These are phyloP conservation scores for Solanum piurae DNA, from an alignment of 257 asterid species.

Conservation along the genomic window DNA sequence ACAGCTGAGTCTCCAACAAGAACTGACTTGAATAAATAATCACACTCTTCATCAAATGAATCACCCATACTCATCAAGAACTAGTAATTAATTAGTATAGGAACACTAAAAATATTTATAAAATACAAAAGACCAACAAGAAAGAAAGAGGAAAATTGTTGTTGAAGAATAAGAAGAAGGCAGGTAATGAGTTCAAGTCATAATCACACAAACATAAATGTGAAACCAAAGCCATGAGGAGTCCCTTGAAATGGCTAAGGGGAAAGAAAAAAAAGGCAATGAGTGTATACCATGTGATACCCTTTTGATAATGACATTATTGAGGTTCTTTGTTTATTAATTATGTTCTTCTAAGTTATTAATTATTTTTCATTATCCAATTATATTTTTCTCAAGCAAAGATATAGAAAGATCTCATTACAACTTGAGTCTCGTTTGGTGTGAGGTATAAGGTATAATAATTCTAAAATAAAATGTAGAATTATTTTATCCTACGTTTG, in stretches of 20 bases:
- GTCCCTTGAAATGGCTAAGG: not conserved
- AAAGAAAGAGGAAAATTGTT: not conserved
- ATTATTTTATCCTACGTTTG: too few relatives aligned
- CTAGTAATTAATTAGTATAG: not conserved
- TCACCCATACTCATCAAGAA: conserved; percentile 22
- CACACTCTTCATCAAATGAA: conserved; percentile 78
- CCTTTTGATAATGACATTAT: conserved; percentile 32
- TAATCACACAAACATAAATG: conserved; percentile 13
- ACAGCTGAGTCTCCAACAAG: conserved; percentile 82
- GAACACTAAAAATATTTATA: not conserved
- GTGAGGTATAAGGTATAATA: too few relatives aligned
- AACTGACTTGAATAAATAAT: conserved; percentile 75
- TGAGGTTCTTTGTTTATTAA: conserved; percentile 19
- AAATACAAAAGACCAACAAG: not conserved
- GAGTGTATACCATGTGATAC: conserved; percentile 46
- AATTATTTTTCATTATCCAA: not conserved
- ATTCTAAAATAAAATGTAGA: too few relatives aligned
- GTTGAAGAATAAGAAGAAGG: not conserved
- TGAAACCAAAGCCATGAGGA: conserved; percentile 25
- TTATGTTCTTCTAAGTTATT: conserved; percentile 10
- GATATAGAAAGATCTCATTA: not conserved
- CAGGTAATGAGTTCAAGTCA: not conserved
- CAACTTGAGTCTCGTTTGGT: too few relatives aligned
- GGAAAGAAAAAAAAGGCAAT: not conserved
- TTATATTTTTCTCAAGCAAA: conserved; percentile 1